Evolutionary conservation across 805 yeast species (phyloP).

Genomic region (Alloascoidea africana): DNA sequence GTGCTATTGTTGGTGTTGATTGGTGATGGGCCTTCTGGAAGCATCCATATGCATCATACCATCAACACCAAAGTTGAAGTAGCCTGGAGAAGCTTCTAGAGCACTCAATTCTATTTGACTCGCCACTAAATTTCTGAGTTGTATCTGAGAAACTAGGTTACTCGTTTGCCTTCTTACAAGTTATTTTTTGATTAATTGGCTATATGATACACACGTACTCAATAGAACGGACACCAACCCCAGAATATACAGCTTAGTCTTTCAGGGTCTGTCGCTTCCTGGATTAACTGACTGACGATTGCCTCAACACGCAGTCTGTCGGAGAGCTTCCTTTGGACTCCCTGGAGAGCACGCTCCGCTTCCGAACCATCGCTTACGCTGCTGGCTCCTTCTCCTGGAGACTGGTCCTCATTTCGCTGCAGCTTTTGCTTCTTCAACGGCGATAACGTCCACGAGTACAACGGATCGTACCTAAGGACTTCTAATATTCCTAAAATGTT

Average conservation of each 20-base stretch:
- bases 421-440: slow-evolving; percentile 46
- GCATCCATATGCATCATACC: too few species aligned
- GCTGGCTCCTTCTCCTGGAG: slow-evolving; percentile 10
- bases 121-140: too few species aligned
- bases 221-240: slow-evolving; percentile 41
- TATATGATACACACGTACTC: too few species aligned
- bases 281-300: slow-evolving; percentile 62
- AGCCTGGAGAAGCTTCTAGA: too few species aligned
- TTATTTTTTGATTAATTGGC: too few species aligned
- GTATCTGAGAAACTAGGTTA: too few species aligned
- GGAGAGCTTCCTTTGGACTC: slow-evolving; percentile 61
- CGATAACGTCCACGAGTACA: slow-evolving; percentile 82
- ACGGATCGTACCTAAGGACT: slow-evolving; percentile 82
- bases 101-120: too few species aligned
- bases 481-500: slow-evolving; percentile 71
- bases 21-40: too few species aligned
- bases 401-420: slow-evolving; percentile 18
- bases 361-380: slow-evolving; percentile 30
- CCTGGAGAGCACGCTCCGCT: slow-evolving; percentile 63
- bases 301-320: slow-evolving; percentile 71
- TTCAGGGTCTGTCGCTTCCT: slow-evolving; percentile 51
- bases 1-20: too few species aligned
- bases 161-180: too few species aligned
- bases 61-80: too few species aligned
- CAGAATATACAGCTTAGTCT: slow-evolving; percentile 63